Base-by-base conservation (phyloP, 2,329 filamentous ascomycete species). In the Penicillium hesseltinei region DNA sequence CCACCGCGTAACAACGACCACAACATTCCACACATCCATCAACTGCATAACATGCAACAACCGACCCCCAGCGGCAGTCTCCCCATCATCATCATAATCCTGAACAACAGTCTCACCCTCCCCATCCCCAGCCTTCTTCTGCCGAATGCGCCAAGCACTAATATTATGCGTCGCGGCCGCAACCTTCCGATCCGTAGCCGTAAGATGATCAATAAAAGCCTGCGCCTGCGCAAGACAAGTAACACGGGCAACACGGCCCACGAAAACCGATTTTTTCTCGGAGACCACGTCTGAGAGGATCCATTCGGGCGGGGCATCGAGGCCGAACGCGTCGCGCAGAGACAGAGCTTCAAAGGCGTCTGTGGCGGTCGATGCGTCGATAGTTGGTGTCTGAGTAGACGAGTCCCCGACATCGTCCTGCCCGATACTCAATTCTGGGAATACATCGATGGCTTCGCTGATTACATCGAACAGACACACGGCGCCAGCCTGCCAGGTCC, bases 21-120 rank as follows among this genome's bases (percentile, higher is more conserved):
- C 88, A 17, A 89, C 88, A 73, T 95, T 85, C 92, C 92, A 97
- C 11, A 95, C 81, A 69, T 92, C 90, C 90, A 97, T 97, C 60
- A 96, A 77, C 78, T 97, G 92, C 87, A 99, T 88, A 31, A 99
- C 79, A 77, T 96, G 91, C 59, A 97, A 76, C 69, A 99, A 75
- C 42, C 94, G 82, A 0, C 89, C 87, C 0, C 94, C 94, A 0
- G 94, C 94, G 6, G 94, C 94, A 27, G 90, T 90, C 81, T 99
- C 94, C 2, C 94, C 94, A 72, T 99, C 94, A 68, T 99, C 94
- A 68, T 99, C 90, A 70, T 88, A 97, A 75, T 99, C 94, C 73
- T 97, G 92, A 65, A 88, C 91, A 29, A 78, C 78, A 50, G 81
- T 82, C 56, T 79, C 45, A n/a, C 45, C 81, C 5, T 78, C 77